These are phyloP conservation scores for Hordeum marinum DNA, from an alignment of 176 grass and related monocot species.

Conservation along the genomic window DNA sequence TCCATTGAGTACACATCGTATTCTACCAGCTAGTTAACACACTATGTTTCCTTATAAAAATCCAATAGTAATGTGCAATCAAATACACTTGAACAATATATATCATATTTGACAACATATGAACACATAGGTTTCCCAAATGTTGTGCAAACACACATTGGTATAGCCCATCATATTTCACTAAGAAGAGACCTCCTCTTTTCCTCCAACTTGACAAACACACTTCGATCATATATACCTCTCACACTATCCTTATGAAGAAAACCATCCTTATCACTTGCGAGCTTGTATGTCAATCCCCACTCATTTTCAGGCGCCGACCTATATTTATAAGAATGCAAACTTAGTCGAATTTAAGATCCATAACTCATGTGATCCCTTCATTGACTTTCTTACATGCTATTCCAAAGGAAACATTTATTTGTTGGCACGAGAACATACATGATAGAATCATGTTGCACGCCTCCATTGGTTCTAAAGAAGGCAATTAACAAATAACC, in stretches of 20 bases:
- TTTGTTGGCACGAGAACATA: neutral
- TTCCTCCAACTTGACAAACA: conserved; percentile 62
- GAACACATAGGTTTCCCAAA: neutral
- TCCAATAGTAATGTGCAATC: neutral
- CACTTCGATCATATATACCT: conserved; percentile 58
- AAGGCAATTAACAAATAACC: neutral
- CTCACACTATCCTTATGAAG: conserved; percentile 50
- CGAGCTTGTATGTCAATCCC: conserved; percentile 37
- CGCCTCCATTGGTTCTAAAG: neutral
- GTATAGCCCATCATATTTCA: neutral
- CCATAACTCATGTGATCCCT: neutral
- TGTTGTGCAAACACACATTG: neutral
- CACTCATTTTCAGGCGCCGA: conserved; percentile 30
- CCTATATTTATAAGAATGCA: neutral
- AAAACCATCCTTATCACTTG: conserved; percentile 50
- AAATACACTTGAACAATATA: neutral
- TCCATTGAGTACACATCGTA: no score
- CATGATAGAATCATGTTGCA: neutral
- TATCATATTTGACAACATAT: neutral
- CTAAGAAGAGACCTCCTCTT: conserved; percentile 8
- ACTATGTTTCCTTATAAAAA: neutral
- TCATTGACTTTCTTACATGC: neutral
- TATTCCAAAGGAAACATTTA: neutral
- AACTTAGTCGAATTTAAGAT: neutral
- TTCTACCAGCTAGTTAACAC: no score